A percentile compares a stretch with the other conserved stretches of the same genome.
Conservation (phyloP, 2,329 filamentous ascomycete species). For the Alternaria ventricosa region DNA sequence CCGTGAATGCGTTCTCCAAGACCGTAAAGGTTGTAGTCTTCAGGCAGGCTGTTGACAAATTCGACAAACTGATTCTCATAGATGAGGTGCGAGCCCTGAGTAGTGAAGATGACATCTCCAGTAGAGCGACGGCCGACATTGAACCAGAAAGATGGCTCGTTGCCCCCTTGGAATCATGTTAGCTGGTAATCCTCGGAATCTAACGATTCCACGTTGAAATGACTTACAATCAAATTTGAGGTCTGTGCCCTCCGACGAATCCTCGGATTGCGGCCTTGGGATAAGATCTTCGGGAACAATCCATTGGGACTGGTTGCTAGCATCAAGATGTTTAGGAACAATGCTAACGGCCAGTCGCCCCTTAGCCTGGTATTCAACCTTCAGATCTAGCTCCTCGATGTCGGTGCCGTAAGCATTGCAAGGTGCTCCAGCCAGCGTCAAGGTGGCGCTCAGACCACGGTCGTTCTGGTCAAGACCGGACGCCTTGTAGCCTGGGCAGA, state of each 20-base stretch:
- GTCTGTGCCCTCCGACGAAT: constrained; percentile 48
- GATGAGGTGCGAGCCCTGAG: constrained; percentile 67
- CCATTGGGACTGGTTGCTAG: constrained; percentile 71
- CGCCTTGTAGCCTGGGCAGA: constrained; percentile 68
- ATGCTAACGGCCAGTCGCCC: constrained; percentile 76
- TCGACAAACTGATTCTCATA: constrained; percentile 82
- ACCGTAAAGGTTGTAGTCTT: constrained; percentile 78
- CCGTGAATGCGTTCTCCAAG: constrained; percentile 76
- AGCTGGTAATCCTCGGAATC: neutral
- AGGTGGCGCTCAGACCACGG: constrained; percentile 59
- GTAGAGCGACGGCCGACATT: constrained; percentile 63
- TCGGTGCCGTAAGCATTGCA: constrained; percentile 82
- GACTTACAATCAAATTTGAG: constrained; percentile 55
- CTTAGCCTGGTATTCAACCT: constrained; percentile 70
- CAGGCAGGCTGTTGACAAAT: constrained; percentile 69
- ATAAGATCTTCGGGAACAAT: constrained; percentile 69
- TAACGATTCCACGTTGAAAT: neutral
- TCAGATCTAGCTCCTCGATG: constrained; percentile 68
- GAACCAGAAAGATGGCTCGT: constrained; percentile 64
- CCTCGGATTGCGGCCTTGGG: constrained; percentile 60
- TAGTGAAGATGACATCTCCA: constrained; percentile 73
- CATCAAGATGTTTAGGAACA: constrained; percentile 66
- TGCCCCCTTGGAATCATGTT: constrained; percentile 53
- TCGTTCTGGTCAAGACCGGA: constrained; percentile 55
- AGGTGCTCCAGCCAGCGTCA: constrained; percentile 60